Conservation (phyloP, 192 early-diverging fungal genomes). For the Coemansia sp. region DNA sequence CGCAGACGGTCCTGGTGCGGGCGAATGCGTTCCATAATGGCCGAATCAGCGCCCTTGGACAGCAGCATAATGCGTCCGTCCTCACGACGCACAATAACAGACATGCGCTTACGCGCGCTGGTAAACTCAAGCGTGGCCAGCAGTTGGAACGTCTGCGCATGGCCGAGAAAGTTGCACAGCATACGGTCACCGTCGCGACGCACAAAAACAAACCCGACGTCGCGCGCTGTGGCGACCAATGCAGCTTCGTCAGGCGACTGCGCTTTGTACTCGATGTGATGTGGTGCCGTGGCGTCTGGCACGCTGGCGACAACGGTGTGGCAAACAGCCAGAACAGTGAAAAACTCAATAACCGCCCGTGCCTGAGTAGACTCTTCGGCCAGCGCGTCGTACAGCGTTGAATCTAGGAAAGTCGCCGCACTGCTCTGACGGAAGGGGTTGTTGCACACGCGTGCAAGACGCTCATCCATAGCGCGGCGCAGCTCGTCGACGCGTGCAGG, state of each 20-base stretch:
- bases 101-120: conserved; percentile 80
- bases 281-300: conserved; percentile 52
- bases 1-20: conserved; percentile 67
- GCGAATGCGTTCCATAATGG: conserved; percentile 82
- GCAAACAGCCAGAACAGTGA: conserved; percentile 80
- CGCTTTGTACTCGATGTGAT: conserved; percentile 79
- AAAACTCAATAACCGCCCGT: conserved; percentile 73
- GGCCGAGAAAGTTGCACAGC: conserved; percentile 71
- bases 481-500: conserved; percentile 16
- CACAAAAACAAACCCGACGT: conserved; percentile 79
- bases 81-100: conserved; percentile 46
- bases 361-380: conserved; percentile 56
- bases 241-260: conserved; percentile 96
- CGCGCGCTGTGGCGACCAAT: conserved; percentile 80
- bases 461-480: conserved; percentile 58
- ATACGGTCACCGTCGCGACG: conserved; percentile 70
- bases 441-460: conserved; percentile 57
- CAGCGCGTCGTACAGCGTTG: conserved; percentile 65
- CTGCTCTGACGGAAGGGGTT: conserved; percentile 64
- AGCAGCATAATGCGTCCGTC: conserved; percentile 75
- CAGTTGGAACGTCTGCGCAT: conserved; percentile 62
- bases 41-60: conserved; percentile 93
- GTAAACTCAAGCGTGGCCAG: conserved; percentile 86
- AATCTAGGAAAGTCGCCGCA: conserved; percentile 70
- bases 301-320: conserved; percentile 79